Percentiles rank a stretch among this genome's conserved stretches.
Conservation (phyloP, 345 rosid species). For the Salix caprea region DNA sequence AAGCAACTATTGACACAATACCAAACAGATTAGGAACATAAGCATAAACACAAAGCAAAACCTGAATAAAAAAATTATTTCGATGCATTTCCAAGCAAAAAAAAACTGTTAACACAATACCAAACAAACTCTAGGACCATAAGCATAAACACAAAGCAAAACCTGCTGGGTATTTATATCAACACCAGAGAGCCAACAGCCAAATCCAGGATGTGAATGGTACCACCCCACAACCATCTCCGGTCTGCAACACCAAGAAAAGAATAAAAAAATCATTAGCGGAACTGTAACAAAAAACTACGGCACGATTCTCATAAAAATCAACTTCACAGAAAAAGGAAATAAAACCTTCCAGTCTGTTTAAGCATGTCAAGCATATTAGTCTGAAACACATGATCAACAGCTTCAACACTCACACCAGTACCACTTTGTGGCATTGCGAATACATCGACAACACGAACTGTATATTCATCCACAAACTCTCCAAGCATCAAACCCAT, state of each 20-base stretch:
- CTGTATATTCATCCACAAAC: conserved; percentile 97
- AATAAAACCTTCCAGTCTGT: conserved; percentile 82
- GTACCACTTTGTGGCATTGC: conserved; percentile 99
- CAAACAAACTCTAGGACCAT: too few species aligned
- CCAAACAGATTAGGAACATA: neutral
- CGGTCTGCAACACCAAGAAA: conserved; percentile 52
- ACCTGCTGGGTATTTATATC: conserved; percentile 99
- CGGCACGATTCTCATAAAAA: neutral
- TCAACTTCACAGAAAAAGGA: neutral
- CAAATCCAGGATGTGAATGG: conserved; percentile 99
- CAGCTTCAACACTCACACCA: conserved; percentile 98
- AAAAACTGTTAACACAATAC: too few species aligned
- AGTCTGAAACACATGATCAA: conserved; percentile 97
- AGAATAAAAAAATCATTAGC: neutral
- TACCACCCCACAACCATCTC: conserved; percentile 99
- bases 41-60: neutral
- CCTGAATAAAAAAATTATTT: neutral
- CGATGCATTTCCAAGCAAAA: too few species aligned
- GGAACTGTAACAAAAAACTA: neutral
- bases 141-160: neutral
- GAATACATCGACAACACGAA: conserved; percentile 93
- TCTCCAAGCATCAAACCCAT: conserved; percentile 99
- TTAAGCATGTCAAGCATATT: conserved; percentile 99
- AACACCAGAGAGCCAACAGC: conserved; percentile 99
- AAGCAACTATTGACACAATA: too few species aligned